These are phyloP conservation scores for Solanum chacoense DNA, from an alignment of 305 asterid species.

Conservation along the genomic window DNA sequence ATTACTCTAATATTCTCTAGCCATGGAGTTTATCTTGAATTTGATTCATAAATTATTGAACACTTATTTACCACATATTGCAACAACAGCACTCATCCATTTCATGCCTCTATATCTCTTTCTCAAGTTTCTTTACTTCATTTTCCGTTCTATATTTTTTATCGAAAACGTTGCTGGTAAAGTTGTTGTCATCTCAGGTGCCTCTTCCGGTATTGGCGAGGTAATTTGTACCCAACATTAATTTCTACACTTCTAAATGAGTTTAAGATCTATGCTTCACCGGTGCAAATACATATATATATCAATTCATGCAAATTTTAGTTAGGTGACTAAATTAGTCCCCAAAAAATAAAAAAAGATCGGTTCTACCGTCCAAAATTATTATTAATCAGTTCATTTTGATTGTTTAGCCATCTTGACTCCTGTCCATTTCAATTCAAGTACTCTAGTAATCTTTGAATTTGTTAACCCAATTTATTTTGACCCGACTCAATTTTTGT, in stretches of 20 bases:
- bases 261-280: not conserved
- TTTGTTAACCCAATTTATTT: not conserved
- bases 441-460: too few species aligned
- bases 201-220: slow-evolving; percentile 79
- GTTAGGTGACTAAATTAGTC: not conserved
- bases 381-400: not conserved
- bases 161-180: slow-evolving; percentile 40
- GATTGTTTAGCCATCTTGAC: not conserved
- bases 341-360: not conserved
- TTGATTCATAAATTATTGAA: slow-evolving; percentile 24
- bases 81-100: slow-evolving; percentile 12
- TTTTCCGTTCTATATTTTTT: slow-evolving; percentile 35
- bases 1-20: not conserved
- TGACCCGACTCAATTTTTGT: not conserved
- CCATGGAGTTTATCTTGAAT: slow-evolving; percentile 14
- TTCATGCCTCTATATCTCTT: slow-evolving; percentile 29
- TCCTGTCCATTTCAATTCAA: too few species aligned
- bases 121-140: slow-evolving; percentile 17
- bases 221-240: slow-evolving; percentile 7
- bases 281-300: not conserved
- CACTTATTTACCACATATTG: slow-evolving; percentile 22
- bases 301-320: not conserved
- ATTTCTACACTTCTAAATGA: not conserved
- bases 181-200: slow-evolving; percentile 58
- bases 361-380: not conserved